Base-by-base conservation (phyloP, 306 rosid species). In the Senna tora region DNA sequence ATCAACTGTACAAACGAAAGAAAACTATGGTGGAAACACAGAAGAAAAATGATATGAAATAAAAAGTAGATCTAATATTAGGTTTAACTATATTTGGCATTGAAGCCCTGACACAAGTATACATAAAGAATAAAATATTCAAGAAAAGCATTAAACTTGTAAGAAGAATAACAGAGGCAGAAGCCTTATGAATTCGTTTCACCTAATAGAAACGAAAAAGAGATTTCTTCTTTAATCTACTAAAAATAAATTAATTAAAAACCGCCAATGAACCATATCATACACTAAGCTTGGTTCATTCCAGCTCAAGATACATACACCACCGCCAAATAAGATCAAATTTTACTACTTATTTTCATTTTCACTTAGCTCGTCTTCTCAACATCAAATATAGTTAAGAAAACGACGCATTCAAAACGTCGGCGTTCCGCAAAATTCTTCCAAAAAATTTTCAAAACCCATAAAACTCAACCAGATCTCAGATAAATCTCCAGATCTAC, bases 381-480 rank as follows among this genome's bases (percentile, higher is more conserved):
- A 21, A 6, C 7, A 57, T 3, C n/a, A 30, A 16, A 57, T 12
- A 32, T 7, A 6, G 4, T 5, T 2, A 7, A 28, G 17, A 13
- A 56, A 65, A 20, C 67, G 15, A 65, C 65, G n/a, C 4, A 70
- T 32, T 10, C 9, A 59, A 15, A 49, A 9, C 25, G 6, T 11
- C 54, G 14, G 30, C 39, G 14, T 52, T 39, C 3, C 17, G 6
- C 22, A 15, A 41, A 34, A 51, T 1, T 25, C 3, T 25, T 25
- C 13, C 1, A 30, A 7, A 36, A 32, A 56, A 60, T 60, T 56
- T 45, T 16, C 0, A 57, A n/a, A 51, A 16, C 19, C 10, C 0
- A 16, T 11, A 19, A 61, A 61, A 20, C 36, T 42, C 11, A 49
- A 62, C 60, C 56, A 56, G 75, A 77, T 56, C 77, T 58, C 78